Evolutionary conservation across 208 protist genomes (phyloP).

Genomic region (Trichomonas vaginalis): DNA sequence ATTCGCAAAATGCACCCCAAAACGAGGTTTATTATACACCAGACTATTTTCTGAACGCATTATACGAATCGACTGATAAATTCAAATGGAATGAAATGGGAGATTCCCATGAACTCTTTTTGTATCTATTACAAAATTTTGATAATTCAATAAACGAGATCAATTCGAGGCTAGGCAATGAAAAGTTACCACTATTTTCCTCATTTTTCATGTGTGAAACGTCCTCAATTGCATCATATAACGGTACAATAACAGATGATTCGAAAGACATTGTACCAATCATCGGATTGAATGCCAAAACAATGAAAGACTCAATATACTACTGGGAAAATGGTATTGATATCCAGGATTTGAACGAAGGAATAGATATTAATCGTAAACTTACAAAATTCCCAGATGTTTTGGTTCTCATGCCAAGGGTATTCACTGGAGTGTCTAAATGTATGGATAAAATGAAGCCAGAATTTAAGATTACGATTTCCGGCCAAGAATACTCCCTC

Average conservation of each 20-base stretch:
- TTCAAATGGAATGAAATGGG: background rate
- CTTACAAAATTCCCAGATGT: background rate
- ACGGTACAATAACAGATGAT: background rate
- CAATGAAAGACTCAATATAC: background rate
- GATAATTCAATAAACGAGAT: background rate
- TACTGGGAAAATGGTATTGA: background rate
- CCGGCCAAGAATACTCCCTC: background rate
- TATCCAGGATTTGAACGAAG: background rate
- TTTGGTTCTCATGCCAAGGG: background rate
- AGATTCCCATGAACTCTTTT: background rate
- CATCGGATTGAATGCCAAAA: background rate
- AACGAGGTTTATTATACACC: conserved; percentile 10
- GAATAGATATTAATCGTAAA: background rate
- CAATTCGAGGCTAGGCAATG: background rate
- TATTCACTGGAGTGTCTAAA: background rate
- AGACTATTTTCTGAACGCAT: background rate
- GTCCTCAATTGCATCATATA: background rate
- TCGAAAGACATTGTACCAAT: background rate
- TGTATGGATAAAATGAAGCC: background rate
- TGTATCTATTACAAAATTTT: background rate
- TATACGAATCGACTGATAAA: background rate
- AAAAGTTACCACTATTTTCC: background rate
- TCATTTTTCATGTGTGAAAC: background rate
- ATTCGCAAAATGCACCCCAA: background rate
- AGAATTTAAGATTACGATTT: background rate